Evolutionary conservation across 352 stramenopile species (phyloP), one percentile per base, ranked within the genome.

Genomic region (Phytophthora capsici): DNA sequence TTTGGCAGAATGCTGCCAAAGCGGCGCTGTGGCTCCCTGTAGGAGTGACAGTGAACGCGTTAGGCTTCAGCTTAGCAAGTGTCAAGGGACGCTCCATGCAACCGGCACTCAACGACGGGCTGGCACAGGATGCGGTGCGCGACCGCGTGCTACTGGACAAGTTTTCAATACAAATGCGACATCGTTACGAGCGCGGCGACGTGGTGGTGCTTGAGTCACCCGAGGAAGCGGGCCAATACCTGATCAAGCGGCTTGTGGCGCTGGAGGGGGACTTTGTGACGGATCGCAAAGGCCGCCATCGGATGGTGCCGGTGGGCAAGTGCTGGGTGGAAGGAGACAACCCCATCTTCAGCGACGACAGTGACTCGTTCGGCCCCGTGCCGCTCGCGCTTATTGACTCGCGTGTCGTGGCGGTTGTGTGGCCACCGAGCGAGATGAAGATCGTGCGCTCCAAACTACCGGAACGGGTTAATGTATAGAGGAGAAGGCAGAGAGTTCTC

Each of bases 311-410:
- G 1, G 68, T 77, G 40, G 88, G 88, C 61, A 91, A 90, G 68
- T 96, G 88, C 75, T 96, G 88, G 88, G 74, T 96, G 38, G 86
- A 96, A 49, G 86, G 88, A 38, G 88, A 95, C 70, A 93, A 91
- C 64, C 57, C 74, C 2, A 73, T 66, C 37, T 85, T 88, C 62
- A 93, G 84, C 65, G 85, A 93, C 64, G 84, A 93, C 72, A 94
- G 85, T 71, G 78, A 92, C 60, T 60, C 66, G 49, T 94, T 91
- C 55, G 88, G 88, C 2, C 67, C 80, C 34, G 83, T 95, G 46
- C 88, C 88, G 41, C 77, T 95, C 25, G 88, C 88, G 41, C 80
- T 95, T 40, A 91, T 95, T 59, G 76, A 95, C 53, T 80, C 86
- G 26, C 77, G 85, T 37, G 86, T 95, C 10, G 45, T 91, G 32